phyloP scores from a whole-genome alignment of 1,139 yeast species.

The Saccharomyces hybrid region DNA sequence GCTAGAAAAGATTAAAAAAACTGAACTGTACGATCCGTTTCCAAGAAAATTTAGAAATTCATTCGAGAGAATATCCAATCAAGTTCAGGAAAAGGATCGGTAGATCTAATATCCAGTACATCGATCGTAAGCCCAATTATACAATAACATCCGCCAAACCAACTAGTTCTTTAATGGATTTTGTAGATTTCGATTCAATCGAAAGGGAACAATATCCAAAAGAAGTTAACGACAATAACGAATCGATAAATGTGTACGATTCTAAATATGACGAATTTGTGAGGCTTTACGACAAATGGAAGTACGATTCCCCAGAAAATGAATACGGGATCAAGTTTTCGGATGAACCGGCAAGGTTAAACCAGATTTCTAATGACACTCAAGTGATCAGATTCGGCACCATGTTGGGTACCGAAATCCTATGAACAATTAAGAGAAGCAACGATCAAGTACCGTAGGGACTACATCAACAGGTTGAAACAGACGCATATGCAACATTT shows the following conservation, averaged over 20 bases:
- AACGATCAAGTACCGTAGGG: conserved; percentile 45
- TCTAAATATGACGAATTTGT: conserved; percentile 44
- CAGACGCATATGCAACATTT: conserved; percentile 32
- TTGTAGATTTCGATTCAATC: conserved; percentile 27
- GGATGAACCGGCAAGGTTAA: conserved; percentile 58
- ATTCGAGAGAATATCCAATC: conserved; percentile 46
- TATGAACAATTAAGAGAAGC: conserved; percentile 56
- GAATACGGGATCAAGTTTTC: conserved; percentile 51
- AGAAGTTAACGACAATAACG: conserved; percentile 17
- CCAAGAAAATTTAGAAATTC: conserved; percentile 25
- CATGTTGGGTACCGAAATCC: conserved; percentile 81
- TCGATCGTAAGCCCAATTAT: conserved; percentile 46
- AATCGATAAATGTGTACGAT: conserved; percentile 45
- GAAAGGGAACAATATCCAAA: conserved; percentile 17
- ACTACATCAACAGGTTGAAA: conserved; percentile 39
- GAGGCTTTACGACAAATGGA: conserved; percentile 66
- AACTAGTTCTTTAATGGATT: conserved; percentile 24
- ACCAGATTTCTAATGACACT: conserved; percentile 77
- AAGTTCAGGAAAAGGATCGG: conserved; percentile 72
- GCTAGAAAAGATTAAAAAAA: conserved; percentile 15
- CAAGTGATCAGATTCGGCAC: conserved; percentile 88
- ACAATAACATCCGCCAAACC: conserved; percentile 22
- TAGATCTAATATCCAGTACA: conserved; percentile 59
- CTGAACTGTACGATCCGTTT: conserved; percentile 30
- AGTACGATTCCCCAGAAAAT: conserved; percentile 60